Conservation (phyloP, 2,329 filamentous ascomycete species). For the Arthrobotrys entomopaga region DNA sequence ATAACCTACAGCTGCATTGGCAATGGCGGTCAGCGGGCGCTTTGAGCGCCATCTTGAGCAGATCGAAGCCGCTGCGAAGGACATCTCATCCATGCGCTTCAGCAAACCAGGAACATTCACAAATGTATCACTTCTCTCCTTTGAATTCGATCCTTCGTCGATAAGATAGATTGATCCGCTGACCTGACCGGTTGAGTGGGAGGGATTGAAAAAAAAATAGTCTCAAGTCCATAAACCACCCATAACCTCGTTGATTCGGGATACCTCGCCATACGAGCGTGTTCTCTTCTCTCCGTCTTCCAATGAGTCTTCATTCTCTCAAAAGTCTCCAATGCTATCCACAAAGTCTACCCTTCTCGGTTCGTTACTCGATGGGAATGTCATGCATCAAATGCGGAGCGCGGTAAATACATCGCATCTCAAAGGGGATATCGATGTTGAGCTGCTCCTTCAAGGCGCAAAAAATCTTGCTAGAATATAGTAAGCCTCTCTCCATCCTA, state of each 20-base stretch:
- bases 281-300: slow-evolving; percentile 43
- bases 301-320: slow-evolving; percentile 10
- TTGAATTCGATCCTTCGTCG: neutral
- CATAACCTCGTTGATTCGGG: slow-evolving; percentile 48
- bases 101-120: slow-evolving; percentile 49
- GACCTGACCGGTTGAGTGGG: no score
- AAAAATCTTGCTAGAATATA: slow-evolving; percentile 47
- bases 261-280: slow-evolving; percentile 50
- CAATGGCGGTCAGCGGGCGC: slow-evolving; percentile 37
- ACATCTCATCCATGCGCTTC: slow-evolving; percentile 50
- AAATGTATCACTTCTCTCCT: slow-evolving; percentile 21
- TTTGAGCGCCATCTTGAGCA: slow-evolving; percentile 50
- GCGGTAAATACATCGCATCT: slow-evolving; percentile 33
- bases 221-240: slow-evolving; percentile 46
- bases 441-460: slow-evolving; percentile 39
- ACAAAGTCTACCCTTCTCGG: slow-evolving; percentile 37
- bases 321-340: neutral
- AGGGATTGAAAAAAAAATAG: slow-evolving; percentile 8
- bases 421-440: slow-evolving; percentile 49
- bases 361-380: slow-evolving; percentile 36
- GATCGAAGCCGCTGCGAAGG: slow-evolving; percentile 42
- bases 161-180: no score
- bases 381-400: slow-evolving; percentile 45
- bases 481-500: slow-evolving; percentile 23
- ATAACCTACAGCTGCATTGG: neutral